Conservation (phyloP, 2,329 filamentous ascomycete species). For the Aureobasidium vineae region DNA sequence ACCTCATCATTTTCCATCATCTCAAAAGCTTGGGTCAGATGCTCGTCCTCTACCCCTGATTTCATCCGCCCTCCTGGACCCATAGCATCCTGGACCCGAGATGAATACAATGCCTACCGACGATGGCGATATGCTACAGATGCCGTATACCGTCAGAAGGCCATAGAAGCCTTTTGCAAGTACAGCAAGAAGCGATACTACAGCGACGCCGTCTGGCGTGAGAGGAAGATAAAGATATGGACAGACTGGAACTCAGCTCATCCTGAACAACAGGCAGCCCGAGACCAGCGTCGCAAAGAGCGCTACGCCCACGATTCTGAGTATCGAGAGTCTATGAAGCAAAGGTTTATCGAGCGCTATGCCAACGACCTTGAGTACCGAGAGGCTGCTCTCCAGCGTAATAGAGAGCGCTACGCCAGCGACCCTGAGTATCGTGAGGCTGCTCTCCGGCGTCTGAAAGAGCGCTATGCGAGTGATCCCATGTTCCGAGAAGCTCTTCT, state of each 20-base stretch:
- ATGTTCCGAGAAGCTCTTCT: not conserved
- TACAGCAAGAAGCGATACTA: not conserved
- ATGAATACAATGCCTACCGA: not conserved
- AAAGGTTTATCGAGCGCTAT: not conserved
- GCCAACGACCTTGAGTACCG: not conserved
- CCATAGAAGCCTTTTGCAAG: not conserved
- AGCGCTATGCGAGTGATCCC: not conserved
- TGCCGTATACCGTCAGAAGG: not conserved
- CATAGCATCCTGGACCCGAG: not conserved
- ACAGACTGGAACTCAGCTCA: too few species aligned
- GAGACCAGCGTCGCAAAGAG: not conserved
- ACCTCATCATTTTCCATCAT: too few species aligned
- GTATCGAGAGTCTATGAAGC: not conserved
- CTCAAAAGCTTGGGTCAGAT: not conserved
- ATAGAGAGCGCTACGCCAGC: not conserved
- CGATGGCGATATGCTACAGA: conserved; percentile 1
- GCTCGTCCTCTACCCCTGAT: not conserved
- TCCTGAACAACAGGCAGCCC: too few species aligned
- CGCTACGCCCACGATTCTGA: not conserved
- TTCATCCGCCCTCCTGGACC: not conserved
- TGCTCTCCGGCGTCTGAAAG: not conserved
- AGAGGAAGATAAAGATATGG: not conserved
- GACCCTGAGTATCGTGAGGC: too few species aligned
- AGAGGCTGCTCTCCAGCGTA: not conserved
- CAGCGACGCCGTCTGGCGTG: not conserved